Evolutionary conservation across 805 yeast species (phyloP).

Genomic region (Kurtzmaniella fragi): DNA sequence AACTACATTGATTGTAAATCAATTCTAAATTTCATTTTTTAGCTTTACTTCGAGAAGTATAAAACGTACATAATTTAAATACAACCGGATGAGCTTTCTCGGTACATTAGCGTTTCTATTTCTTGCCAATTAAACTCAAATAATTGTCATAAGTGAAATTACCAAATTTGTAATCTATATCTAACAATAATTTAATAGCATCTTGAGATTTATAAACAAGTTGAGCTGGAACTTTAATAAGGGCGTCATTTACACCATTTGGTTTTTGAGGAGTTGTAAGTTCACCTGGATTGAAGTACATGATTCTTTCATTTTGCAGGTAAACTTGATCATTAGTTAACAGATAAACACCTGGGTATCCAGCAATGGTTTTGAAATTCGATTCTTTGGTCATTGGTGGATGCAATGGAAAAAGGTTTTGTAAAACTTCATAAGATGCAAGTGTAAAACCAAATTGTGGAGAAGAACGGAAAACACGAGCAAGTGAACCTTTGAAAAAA

Average conservation of each 20-base stretch:
- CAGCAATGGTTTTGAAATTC: constrained; percentile 38
- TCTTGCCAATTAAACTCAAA: constrained; percentile 25
- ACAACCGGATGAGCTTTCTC: background rate
- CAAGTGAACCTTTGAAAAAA: constrained; percentile 94
- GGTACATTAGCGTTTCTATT: constrained; percentile 2
- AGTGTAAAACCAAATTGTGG: constrained; percentile 97
- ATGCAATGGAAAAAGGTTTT: constrained; percentile 68
- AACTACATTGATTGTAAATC: background rate
- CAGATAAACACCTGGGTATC: constrained; percentile 42
- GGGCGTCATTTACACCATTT: constrained; percentile 24
- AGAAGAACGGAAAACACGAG: constrained; percentile 89
- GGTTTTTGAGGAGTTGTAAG: constrained; percentile 8
- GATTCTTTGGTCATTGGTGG: constrained; percentile 41
- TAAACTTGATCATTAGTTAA: constrained; percentile 42
- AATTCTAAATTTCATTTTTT: background rate
- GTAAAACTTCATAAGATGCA: constrained; percentile 94
- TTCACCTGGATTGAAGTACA: constrained; percentile 27
- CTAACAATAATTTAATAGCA: constrained; percentile 56
- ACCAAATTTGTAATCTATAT: constrained; percentile 57
- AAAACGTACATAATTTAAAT: background rate
- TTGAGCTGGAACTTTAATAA: constrained; percentile 36
- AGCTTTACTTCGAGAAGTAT: background rate
- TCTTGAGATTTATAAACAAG: constrained; percentile 56
- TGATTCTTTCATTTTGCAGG: constrained; percentile 31
- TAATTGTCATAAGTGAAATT: constrained; percentile 50